Base-by-base conservation (phyloP, 257 asterid species). In the Solanum sparsipilum region DNA sequence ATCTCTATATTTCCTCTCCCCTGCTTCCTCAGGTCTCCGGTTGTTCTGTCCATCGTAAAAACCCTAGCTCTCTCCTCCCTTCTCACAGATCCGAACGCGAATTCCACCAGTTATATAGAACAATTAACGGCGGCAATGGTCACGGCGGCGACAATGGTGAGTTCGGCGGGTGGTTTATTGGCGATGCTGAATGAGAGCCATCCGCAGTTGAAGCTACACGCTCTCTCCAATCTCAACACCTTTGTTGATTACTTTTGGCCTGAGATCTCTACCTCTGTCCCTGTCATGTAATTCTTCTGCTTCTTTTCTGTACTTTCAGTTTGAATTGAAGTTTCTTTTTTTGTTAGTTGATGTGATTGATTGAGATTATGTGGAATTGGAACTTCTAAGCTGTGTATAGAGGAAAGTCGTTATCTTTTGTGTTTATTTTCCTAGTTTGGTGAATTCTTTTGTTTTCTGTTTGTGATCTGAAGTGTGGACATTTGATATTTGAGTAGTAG, bases 111-210 rank as follows among this genome's bases (percentile, higher is more conserved):
- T 25, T 7, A 68, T 5, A 68, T 7, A 6, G 29, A 18, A 76
- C 7, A n/a, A 4, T 13, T 78, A 39, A 78, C 84, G 65, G 3
- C 38, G 84, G 68, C 70, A 82, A 90, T 87, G 94, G 93, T 94
- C 76, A 89, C 93, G 87, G 94, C 94, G 78, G 94, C 95, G 90
- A 94, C 96, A 82, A 95, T 90, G 96, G 98, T 96, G 89, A 94
- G 96, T 86, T 96, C 98, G 58, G 98, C 98, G 21, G 99, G 98
- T 6, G 97, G 95, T 85, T 92, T 95, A 56, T 88, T 96, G 91
- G 99, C 99, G 91, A 96, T 96, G 99, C 91, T 96, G 79, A 96
- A 94, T 86, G 99, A 96, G 90, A 84, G 73, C 84, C 97, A 94
- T 87, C 97, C 99, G 58, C 92, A 92, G 20, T 95, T 96, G 25